Conservation (phyloP, 2,329 filamentous ascomycete species). For the Epichloe brachyelytri region DNA sequence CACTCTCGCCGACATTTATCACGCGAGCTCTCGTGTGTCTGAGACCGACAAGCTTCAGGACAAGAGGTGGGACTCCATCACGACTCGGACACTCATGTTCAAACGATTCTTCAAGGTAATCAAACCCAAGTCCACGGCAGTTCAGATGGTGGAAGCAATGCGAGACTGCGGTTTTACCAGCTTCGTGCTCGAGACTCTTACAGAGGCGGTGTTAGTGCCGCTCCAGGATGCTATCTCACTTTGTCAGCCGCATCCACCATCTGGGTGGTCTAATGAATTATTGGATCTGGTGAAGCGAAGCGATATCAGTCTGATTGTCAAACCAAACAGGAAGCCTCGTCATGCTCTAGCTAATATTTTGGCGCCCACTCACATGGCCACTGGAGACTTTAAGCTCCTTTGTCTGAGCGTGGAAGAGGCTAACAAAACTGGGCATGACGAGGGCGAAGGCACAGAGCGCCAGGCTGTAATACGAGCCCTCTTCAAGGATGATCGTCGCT, state of each 20-base stretch:
- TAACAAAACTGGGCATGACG: conserved; percentile 51
- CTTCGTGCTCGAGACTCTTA: conserved; percentile 65
- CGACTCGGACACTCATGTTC: conserved; percentile 59
- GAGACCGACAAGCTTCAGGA: conserved; percentile 23
- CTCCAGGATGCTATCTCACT: conserved; percentile 74
- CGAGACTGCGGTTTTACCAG: conserved; percentile 53
- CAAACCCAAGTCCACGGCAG: conserved; percentile 34
- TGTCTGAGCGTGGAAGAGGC: conserved; percentile 53
- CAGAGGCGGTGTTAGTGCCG: conserved; percentile 69
- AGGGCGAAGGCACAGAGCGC: conserved; percentile 71
- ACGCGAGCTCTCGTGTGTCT: conserved; percentile 22
- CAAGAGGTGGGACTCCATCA: conserved; percentile 31
- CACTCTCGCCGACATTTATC: conserved; percentile 32
- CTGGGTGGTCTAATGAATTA: conserved; percentile 58
- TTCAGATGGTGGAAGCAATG: conserved; percentile 62
- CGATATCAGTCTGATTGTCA: conserved; percentile 60
- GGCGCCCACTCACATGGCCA: conserved; percentile 50
- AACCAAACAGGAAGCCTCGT: conserved; percentile 22
- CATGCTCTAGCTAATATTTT: conserved; percentile 25
- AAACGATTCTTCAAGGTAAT: conserved; percentile 52
- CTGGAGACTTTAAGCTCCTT: conserved; percentile 66
- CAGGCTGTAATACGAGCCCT: conserved; percentile 73
- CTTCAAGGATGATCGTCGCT: conserved; percentile 81
- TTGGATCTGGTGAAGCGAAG: conserved; percentile 68
- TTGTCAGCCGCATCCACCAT: conserved; percentile 71